Evolutionary conservation across 2,329 filamentous ascomycete species (phyloP).

Genomic region (Aspergillus neotritici): DNA sequence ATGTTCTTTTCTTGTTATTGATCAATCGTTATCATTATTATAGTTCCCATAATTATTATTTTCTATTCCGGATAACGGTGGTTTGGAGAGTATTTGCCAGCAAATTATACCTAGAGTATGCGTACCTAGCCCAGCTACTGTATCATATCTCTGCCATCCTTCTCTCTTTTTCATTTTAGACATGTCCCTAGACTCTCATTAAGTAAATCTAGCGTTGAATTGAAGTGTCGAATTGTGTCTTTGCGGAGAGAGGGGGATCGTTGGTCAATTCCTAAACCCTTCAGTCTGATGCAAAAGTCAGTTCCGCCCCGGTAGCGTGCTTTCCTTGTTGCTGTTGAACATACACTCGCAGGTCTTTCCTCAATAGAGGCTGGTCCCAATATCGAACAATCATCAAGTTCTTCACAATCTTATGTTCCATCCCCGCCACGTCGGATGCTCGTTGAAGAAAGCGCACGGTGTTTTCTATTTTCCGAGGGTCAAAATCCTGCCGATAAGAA

Average conservation of each 20-base stretch:
- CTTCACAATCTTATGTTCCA: constrained; percentile 45
- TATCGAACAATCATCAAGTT: constrained; percentile 41
- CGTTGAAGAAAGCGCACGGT: constrained; percentile 43
- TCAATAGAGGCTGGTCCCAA: constrained; percentile 34
- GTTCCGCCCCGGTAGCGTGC: constrained; percentile 3
- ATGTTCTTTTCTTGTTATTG: too few species aligned
- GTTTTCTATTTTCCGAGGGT: constrained; percentile 38
- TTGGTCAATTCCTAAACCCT: constrained; percentile 23
- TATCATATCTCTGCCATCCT: neutral
- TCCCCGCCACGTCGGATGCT: constrained; percentile 34
- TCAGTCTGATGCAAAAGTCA: constrained; percentile 25
- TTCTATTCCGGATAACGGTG: too few species aligned
- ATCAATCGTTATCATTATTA: too few species aligned
- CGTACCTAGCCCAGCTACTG: too few species aligned
- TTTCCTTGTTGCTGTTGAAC: constrained; percentile 9
- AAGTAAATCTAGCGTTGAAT: constrained; percentile 41
- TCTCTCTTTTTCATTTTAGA: constrained; percentile 22
- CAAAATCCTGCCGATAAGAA: constrained; percentile 31
- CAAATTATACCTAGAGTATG: too few species aligned
- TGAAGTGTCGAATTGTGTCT: constrained; percentile 37
- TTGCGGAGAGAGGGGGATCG: constrained; percentile 27
- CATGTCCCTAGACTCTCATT: constrained; percentile 46
- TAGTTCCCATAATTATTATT: too few species aligned
- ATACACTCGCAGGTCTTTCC: constrained; percentile 29
- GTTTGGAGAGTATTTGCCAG: too few species aligned